phyloP scores from a whole-genome alignment of 208 protist genomes.

The Leishmania gerbilli region DNA sequence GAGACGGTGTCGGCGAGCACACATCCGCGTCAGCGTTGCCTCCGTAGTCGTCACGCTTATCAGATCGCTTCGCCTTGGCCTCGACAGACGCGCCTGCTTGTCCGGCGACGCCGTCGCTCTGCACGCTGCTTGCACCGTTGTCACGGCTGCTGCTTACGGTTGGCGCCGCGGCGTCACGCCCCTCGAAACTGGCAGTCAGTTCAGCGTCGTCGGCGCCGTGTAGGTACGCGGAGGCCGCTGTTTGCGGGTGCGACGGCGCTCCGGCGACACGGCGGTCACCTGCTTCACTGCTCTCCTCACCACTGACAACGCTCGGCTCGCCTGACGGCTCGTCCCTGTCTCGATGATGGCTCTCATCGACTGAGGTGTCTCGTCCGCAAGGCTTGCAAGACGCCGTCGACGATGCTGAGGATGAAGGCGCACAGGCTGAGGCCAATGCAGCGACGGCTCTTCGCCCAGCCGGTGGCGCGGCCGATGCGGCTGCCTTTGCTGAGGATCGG shows the following conservation, averaged over 20 bases:
- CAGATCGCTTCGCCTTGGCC: neutral
- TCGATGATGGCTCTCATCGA: neutral
- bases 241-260: neutral
- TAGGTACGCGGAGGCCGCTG: too few relatives aligned
- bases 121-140: neutral
- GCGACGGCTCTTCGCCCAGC: neutral
- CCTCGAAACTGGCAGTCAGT: too few relatives aligned
- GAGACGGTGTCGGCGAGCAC: neutral
- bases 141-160: neutral
- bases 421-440: neutral
- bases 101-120: neutral
- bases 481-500: neutral
- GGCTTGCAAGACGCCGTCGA: neutral
- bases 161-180: too few relatives aligned
- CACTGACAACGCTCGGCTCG: neutral
- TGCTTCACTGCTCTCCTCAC: neutral
- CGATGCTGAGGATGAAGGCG: neutral
- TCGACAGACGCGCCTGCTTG: neutral
- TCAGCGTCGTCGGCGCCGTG: neutral
- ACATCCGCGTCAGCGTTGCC: neutral
- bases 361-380: neutral
- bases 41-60: neutral
- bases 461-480: neutral
- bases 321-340: neutral
- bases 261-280: neutral